Conservation (phyloP, 2,329 filamentous ascomycete species). For the Verticillium albo-atrum region DNA sequence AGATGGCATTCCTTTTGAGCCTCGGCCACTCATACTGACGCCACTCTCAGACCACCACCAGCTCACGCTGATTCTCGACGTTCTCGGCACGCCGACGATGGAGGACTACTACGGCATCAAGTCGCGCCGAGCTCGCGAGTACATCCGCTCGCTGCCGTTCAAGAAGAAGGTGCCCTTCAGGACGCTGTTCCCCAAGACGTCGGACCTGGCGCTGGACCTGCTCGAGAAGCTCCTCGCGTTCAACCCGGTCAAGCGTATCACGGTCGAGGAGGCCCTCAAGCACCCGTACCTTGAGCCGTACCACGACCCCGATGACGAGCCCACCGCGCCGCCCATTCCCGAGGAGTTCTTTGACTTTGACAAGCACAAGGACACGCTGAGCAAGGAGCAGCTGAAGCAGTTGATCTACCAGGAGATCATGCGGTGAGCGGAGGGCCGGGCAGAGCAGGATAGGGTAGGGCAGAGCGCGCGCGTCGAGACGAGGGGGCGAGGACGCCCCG, state of each 20-base stretch:
- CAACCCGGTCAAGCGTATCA: conserved; percentile 98
- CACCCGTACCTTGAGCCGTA: conserved; percentile 98
- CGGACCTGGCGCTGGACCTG: conserved; percentile 89
- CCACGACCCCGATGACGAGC: conserved; percentile 97
- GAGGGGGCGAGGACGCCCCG: too few species aligned
- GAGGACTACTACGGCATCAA: conserved; percentile 99
- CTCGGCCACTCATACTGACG: not conserved
- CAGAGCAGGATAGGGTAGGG: not conserved
- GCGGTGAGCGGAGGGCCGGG: conserved; percentile 32
- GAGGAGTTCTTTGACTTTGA: conserved; percentile 99
- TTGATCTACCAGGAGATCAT: conserved; percentile 98
- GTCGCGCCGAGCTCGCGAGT: conserved; percentile 92
- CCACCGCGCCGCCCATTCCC: conserved; percentile 91
- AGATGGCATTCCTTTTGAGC: not conserved
- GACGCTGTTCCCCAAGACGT: conserved; percentile 97
- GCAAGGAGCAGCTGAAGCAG: conserved; percentile 96
- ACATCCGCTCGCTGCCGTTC: conserved; percentile 95
- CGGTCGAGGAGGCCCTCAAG: conserved; percentile 93
- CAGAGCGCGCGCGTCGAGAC: conserved; percentile 8
- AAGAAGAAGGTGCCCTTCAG: conserved; percentile 99
- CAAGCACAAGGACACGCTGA: conserved; percentile 98
- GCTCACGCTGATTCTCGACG: conserved; percentile 92
- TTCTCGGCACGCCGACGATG: conserved; percentile 97
- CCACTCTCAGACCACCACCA: conserved; percentile 80
- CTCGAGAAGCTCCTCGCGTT: conserved; percentile 95